Percentiles rank a stretch among this genome's conserved stretches.
Conservation (phyloP, 2,329 filamentous ascomycete species). For the Metarhizium brunneum region DNA sequence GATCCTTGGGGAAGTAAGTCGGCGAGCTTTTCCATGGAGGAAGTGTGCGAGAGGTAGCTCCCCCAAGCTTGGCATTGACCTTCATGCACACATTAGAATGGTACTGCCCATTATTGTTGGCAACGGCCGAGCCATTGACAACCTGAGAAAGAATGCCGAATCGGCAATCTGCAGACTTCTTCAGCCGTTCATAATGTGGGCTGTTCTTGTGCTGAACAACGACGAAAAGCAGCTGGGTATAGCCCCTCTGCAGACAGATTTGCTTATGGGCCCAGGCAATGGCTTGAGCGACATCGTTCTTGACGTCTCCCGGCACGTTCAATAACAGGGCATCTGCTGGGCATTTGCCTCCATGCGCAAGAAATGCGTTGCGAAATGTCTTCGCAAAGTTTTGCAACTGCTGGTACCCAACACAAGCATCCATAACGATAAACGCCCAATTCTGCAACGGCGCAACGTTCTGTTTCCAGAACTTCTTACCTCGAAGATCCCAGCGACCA, state of each 20-base stretch:
- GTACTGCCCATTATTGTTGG: slow-evolving; percentile 68
- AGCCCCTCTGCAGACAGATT: slow-evolving; percentile 42
- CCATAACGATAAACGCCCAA: slow-evolving; percentile 69
- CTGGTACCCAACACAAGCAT: slow-evolving; percentile 38
- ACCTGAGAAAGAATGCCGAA: slow-evolving; percentile 80
- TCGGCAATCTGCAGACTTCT: slow-evolving; percentile 80
- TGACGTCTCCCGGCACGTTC: slow-evolving; percentile 19
- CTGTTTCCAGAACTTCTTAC: slow-evolving; percentile 60
- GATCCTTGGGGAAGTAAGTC: slow-evolving; percentile 29
- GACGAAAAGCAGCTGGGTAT: slow-evolving; percentile 72
- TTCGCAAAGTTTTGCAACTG: slow-evolving; percentile 21
- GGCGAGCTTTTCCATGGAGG: slow-evolving; percentile 22
- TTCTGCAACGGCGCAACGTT: slow-evolving; percentile 54
- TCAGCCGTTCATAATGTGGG: slow-evolving; percentile 71
- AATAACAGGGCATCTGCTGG: slow-evolving; percentile 23
- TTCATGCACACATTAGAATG: slow-evolving; percentile 95
- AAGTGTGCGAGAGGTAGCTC: slow-evolving; percentile 51
- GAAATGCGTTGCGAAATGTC: slow-evolving; percentile 36
- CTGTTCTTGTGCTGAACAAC: slow-evolving; percentile 64
- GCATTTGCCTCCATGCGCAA: slow-evolving; percentile 40
- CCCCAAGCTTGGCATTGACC: slow-evolving; percentile 90
- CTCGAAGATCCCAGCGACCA: slow-evolving; percentile 83
- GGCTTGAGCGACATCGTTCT: slow-evolving; percentile 38
- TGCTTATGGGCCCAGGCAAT: slow-evolving; percentile 33
- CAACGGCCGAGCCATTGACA: slow-evolving; percentile 61